Base-by-base conservation (phyloP, 1,284 basidiomycete genomes). In the Anthracocystis panici-leucophaei region DNA sequence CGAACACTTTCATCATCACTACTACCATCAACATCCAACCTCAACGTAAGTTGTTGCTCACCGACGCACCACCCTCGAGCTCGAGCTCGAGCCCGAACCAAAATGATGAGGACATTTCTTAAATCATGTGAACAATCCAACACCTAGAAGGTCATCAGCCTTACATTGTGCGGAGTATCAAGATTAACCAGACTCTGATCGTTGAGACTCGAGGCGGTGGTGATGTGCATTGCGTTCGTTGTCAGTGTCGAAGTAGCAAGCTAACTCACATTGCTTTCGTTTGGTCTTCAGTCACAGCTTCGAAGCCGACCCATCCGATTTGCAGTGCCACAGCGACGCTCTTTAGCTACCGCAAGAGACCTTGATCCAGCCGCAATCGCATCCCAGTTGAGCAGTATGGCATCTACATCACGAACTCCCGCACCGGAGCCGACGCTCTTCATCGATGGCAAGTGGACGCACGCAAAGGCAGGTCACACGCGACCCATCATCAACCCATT, bases 391-490 rank as follows among this genome's bases (percentile, higher is more conserved):
- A 73, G 65, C 75, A 77, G 75, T 41, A 77, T 77, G 75, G 63
- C 69, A 35, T 77, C 75, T 9, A 73, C 69, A n/a, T 77, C 65
- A 25, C 54, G 42, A 20, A 65, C 62, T 6, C 69, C 75, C 9
- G 75, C 69, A 1, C 65, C 75, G 10, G 63, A 73, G 59, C 83
- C 83, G n/a, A 85, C 83, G 29, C 75, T 85, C 23, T 84, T 71
- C 66, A 84, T 85, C 50, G 70, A 84, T 41, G 83, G 83, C 57
- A 61, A 81, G 57, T 85, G 83, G 83, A 58, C 60, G 23, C 66
- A 77, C 42, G 67, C 81, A 5, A 75, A 74, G 44, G 57, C 65
- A 10, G 78, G 81, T 31, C 59, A 79, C 53, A 79, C 76, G 14
- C 72, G 83, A 38, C 65, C 79, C 38, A 81, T 76, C 45, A 80